phyloP scores from a whole-genome alignment of 805 yeast species.

The Kazachstania psychrophila region DNA sequence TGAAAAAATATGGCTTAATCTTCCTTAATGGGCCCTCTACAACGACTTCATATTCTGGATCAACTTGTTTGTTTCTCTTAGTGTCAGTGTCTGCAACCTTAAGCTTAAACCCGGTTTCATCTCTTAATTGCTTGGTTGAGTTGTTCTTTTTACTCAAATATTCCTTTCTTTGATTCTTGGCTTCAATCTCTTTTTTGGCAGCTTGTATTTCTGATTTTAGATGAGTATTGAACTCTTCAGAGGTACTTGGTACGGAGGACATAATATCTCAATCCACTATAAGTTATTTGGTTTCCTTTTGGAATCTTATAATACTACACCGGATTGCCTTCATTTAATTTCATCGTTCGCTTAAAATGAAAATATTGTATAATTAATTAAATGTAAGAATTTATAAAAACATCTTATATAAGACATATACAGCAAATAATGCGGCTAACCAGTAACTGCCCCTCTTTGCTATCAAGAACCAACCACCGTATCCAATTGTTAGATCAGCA shows the following conservation, averaged over 20 bases:
- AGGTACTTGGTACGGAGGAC: no score
- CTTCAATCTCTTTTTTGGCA: constrained; percentile 7
- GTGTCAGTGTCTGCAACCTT: constrained; percentile 20
- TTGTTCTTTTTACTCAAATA: constrained; percentile 4
- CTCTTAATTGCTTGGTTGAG: constrained; percentile 11
- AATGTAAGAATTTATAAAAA: background rate
- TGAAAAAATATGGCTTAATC: constrained; percentile 78
- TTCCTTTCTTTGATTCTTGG: background rate
- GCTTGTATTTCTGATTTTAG: constrained; percentile 1
- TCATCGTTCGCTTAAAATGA: no score
- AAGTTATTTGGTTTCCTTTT: no score
- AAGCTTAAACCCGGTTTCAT: constrained; percentile 23
- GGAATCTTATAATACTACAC: no score
- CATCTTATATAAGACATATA: background rate
- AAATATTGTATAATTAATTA: no score
- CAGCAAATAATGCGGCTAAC: background rate
- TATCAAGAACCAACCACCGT: constrained; percentile 21
- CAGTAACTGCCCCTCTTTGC: constrained; percentile 8
- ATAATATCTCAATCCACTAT: no score
- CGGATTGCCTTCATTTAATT: no score
- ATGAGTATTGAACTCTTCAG: constrained; percentile 1
- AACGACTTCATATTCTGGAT: constrained; percentile 47
- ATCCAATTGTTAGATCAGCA: constrained; percentile 20
- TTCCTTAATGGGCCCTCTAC: constrained; percentile 56
- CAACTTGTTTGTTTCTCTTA: constrained; percentile 43